Evolutionary conservation across 345 rosid species (phyloP), one percentile per base, ranked within the genome.

Genomic region (Rubroshorea leprosula): DNA sequence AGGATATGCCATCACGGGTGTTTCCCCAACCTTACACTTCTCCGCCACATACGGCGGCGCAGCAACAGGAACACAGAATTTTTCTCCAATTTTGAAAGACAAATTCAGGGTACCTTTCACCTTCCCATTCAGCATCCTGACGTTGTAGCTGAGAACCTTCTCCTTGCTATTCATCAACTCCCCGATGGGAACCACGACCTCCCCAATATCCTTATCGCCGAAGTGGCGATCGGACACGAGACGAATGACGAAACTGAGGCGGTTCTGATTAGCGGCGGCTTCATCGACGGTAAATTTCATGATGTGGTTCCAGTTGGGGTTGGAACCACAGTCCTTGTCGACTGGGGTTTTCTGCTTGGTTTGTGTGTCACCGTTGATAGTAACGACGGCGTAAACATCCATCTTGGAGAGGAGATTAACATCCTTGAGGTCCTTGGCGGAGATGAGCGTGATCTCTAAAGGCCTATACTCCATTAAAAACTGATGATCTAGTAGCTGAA

Each of bases 371-470:
- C 96, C 92, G 59, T 63, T 16, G 74, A 91, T 63, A 12, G 70
- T 79, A 71, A 74, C 82, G 67, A 81, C 72, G 17, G 74, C 88
- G 79, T 86, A 91, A 1, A 81, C 92, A 53, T 86, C 96, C 98
- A 88, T 91, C 61, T 83, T 91, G 50, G 83, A 60, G 67, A 91
- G 49, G 12, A 80, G 68, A 23, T 88, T 88, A 56, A 84, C 90
- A 54, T 85, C 71, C 62, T 88, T 78, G 22, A 91, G 79, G 60
- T 74, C 79, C 48, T 77, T 80, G 22, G 95, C 98, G 8, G 90
- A 82, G 70, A 69, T 64, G 16, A 85, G 62, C 68, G 80, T 88
- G 74, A 91, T 71, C 6, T 91, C 90, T 14, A 91, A 61, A 23
- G 75, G 57, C 12, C 77, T 77, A 51, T 67, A 58, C 39, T 78